phyloP scores from a whole-genome alignment of 768 basidiomycete species.

The Mycena metata region DNA sequence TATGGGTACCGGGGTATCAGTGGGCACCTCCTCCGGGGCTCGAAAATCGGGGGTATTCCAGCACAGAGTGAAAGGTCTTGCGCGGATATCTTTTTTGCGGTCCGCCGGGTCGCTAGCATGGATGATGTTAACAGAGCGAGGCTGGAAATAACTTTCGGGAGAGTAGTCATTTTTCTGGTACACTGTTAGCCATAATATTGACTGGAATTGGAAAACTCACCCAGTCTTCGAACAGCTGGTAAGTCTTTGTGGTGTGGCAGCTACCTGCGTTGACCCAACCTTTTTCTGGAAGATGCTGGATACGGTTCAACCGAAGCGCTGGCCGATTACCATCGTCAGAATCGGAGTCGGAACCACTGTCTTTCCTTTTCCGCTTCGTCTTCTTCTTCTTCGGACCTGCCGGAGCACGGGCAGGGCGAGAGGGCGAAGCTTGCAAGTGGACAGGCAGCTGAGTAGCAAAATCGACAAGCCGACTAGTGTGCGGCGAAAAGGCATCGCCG shows the following conservation, averaged over 20 bases:
- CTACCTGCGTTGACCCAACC: slow-evolving; percentile 6
- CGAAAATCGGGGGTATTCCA: slow-evolving; percentile 19
- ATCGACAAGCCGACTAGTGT: not conserved
- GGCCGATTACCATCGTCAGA: too few relatives aligned
- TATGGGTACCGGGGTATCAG: slow-evolving; percentile 5
- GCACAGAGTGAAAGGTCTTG: slow-evolving; percentile 8
- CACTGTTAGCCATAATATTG: too few relatives aligned
- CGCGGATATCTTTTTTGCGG: slow-evolving; percentile 28
- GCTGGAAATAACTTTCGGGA: slow-evolving; percentile 2
- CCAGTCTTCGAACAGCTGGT: slow-evolving; percentile 15
- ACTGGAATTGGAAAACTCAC: not conserved
- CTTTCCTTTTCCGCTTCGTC: too few relatives aligned
- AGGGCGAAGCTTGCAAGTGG: slow-evolving; percentile 12
- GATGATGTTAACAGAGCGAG: not conserved
- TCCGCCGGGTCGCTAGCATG: slow-evolving; percentile 22
- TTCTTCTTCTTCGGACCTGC: not conserved
- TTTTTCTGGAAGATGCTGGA: not conserved
- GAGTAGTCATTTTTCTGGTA: slow-evolving; percentile 27
- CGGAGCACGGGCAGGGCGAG: not conserved
- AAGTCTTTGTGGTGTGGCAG: not conserved
- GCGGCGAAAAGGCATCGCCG: not conserved
- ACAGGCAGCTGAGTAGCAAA: not conserved
- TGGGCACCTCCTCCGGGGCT: not conserved
- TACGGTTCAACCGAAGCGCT: not conserved
- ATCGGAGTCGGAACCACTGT: too few relatives aligned